phyloP scores from a whole-genome alignment of 176 grass and related monocot species.

The Oryza longistaminata region DNA sequence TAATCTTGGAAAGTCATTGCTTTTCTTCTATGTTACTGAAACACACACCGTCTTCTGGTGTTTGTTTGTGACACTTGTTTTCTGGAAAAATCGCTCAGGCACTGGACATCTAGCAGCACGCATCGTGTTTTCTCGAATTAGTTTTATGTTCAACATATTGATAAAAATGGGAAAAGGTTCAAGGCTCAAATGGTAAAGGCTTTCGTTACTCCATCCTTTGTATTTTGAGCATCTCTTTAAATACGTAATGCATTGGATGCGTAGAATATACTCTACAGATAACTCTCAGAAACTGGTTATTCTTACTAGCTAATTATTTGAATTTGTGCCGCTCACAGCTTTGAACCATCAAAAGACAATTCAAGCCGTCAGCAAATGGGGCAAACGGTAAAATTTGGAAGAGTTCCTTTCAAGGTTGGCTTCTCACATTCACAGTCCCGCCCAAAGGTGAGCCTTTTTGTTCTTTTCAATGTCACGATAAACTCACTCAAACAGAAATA shows the following conservation, averaged over 20 bases:
- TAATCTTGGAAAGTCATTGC: not conserved
- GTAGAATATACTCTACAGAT: slow-evolving; percentile 1
- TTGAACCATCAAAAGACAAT: not conserved
- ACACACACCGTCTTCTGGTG: not conserved
- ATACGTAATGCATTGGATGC: not conserved
- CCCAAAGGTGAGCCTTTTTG: slow-evolving; percentile 17
- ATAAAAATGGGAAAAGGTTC: not conserved
- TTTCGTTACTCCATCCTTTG: not conserved
- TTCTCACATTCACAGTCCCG: slow-evolving; percentile 11
- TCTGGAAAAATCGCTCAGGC: not conserved
- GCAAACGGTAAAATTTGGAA: slow-evolving; percentile 28
- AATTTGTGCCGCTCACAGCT: not conserved
- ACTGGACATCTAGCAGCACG: not conserved
- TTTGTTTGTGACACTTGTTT: slow-evolving; percentile 8
- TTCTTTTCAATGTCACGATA: not conserved
- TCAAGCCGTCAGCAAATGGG: slow-evolving; percentile 25
- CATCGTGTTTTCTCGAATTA: not conserved
- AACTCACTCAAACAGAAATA: not conserved
- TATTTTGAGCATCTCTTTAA: slow-evolving; percentile 2
- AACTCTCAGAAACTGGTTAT: not conserved
- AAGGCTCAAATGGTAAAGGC: not conserved
- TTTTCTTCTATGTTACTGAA: slow-evolving; percentile 2
- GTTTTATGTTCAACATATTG: not conserved
- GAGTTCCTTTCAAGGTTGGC: slow-evolving; percentile 31
- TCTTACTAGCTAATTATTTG: not conserved